phyloP scores from a whole-genome alignment of 306 rosid species.

The apple (Malus domestica) region DNA sequence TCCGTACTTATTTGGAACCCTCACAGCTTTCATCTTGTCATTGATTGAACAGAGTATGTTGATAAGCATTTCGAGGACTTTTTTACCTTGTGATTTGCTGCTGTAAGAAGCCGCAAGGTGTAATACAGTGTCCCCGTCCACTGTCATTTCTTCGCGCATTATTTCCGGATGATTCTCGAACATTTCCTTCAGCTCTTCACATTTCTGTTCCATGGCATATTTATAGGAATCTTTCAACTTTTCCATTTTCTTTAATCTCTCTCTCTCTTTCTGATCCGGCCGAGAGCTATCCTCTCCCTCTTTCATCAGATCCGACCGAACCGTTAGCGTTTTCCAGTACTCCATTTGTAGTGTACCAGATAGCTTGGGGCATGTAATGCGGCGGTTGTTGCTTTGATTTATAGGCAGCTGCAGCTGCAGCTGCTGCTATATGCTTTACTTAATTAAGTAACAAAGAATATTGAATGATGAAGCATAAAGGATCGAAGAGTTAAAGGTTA shows the following conservation, averaged over 20 bases:
- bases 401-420: not conserved
- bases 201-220: not conserved
- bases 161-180: rapidly evolving
- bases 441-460: not conserved
- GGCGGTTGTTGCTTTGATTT: not conserved
- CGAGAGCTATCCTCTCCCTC: not conserved
- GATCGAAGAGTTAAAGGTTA: too few species aligned
- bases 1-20: not conserved
- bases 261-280: too few species aligned
- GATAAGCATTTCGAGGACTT: not conserved
- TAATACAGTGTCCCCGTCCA: slow-evolving; percentile 1
- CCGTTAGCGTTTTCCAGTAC: not conserved
- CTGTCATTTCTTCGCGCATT: not conserved
- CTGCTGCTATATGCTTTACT: not conserved
- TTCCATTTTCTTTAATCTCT: too few species aligned
- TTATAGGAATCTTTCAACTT: not conserved
- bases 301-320: not conserved
- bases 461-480: too few species aligned
- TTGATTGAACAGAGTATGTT: not conserved
- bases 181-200: not conserved
- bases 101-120: slow-evolving; percentile 1
- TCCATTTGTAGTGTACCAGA: not conserved
- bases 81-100: not conserved
- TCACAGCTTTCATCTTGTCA: not conserved
- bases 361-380: not conserved